phyloP scores from a whole-genome alignment of 1,139 yeast genomes.

The Hansenula anomala region DNA sequence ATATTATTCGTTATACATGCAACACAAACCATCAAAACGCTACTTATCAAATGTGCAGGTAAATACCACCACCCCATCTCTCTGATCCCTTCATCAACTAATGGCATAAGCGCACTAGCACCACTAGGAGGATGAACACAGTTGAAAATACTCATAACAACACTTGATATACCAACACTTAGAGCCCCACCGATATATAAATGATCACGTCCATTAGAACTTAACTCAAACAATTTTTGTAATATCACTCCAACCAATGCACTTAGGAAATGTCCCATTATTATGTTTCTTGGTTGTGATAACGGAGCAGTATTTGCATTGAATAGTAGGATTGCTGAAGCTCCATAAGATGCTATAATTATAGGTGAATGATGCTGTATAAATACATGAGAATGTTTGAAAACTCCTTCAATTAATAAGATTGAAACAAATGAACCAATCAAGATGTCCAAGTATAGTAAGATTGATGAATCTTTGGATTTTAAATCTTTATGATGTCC shows the following conservation, averaged over 20 bases:
- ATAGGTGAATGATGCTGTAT: conserved; percentile 42
- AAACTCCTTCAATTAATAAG: conserved; percentile 39
- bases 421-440: neutral
- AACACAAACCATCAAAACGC: conserved; percentile 44
- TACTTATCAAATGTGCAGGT: conserved; percentile 51
- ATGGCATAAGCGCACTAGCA: conserved; percentile 62
- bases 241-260: conserved; percentile 52
- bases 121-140: conserved; percentile 76
- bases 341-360: conserved; percentile 63
- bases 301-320: conserved; percentile 55
- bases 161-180: conserved; percentile 52
- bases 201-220: conserved; percentile 35
- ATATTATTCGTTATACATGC: conserved; percentile 57
- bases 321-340: conserved; percentile 58
- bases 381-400: conserved; percentile 42
- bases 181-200: conserved; percentile 62
- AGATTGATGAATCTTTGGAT: neutral
- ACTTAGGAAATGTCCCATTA: conserved; percentile 53
- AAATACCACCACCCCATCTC: conserved; percentile 66
- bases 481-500: neutral
- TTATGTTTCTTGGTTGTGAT: conserved; percentile 61
- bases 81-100: conserved; percentile 41
- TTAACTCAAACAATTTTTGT: conserved; percentile 47
- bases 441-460: neutral
- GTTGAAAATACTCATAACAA: conserved; percentile 51